Evolutionary conservation across 495 filamentous ascomycete species (phyloP).

Genomic region (Penicillium robsamsonii): DNA sequence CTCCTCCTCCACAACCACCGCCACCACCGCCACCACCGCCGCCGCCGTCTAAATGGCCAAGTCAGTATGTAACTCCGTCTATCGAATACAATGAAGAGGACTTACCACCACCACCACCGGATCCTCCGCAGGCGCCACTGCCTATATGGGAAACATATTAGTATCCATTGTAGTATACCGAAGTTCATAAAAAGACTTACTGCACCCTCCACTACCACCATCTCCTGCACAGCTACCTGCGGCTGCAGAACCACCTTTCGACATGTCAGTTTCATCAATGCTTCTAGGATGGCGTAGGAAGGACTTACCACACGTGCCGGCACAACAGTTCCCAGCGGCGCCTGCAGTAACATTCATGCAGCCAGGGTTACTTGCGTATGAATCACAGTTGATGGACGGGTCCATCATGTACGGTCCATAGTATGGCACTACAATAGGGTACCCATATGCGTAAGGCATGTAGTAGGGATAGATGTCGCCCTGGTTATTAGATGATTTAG

Average conservation of each 20-base stretch:
- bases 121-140: constrained; percentile 2
- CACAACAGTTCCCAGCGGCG: constrained; percentile 45
- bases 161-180: not conserved
- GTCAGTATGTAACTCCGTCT: not conserved
- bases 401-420: constrained; percentile 54
- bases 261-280: not conserved
- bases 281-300: not conserved
- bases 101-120: constrained; percentile 25
- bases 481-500: constrained; percentile 8
- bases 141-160: not conserved
- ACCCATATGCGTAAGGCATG: constrained; percentile 41
- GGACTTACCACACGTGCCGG: constrained; percentile 42
- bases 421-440: constrained; percentile 49
- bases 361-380: constrained; percentile 44
- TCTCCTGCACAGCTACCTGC: not conserved
- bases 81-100: not conserved
- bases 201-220: not conserved
- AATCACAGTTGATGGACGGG: constrained; percentile 38
- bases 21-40: constrained; percentile 36
- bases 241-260: not conserved
- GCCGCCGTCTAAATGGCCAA: constrained; percentile 25
- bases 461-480: constrained; percentile 22
- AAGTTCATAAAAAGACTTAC: not conserved
- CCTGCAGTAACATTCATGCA: constrained; percentile 44
- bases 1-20: constrained; percentile 23